Percentiles rank a stretch among this genome's conserved stretches.
Conservation (phyloP, 257 asterid species). For the Solanum lycopersicoides region DNA sequence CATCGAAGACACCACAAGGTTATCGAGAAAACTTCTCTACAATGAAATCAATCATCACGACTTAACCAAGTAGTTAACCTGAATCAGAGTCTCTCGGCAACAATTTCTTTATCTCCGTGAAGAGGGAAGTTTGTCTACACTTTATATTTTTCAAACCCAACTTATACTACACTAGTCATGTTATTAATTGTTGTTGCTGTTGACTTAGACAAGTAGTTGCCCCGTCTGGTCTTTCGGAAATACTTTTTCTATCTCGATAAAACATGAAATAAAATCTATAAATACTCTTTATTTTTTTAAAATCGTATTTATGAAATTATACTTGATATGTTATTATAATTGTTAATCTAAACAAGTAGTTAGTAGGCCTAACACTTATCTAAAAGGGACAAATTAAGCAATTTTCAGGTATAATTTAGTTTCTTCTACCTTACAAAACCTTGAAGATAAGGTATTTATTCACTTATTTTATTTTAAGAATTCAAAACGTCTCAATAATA, state of each 20-base stretch:
- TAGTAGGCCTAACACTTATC: not conserved
- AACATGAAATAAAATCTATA: too few species aligned
- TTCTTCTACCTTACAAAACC: not conserved
- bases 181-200: too few species aligned
- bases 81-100: not conserved
- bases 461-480: not conserved
- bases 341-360: not conserved
- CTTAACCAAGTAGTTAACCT: not conserved
- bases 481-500: not conserved
- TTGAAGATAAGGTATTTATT: not conserved
- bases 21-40: not conserved
- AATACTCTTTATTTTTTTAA: too few species aligned
- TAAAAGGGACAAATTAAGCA: not conserved
- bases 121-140: too few species aligned
- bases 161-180: not conserved
- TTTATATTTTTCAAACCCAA: not conserved
- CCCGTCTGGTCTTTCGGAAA: not conserved
- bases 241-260: accelerated
- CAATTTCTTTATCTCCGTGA: not conserved
- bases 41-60: not conserved
- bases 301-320: too few species aligned
- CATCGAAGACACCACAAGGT: too few species aligned
- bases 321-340: not conserved
- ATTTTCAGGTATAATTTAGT: not conserved
- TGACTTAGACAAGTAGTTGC: too few species aligned